A percentile compares a stretch with the other conserved stretches of the same genome.
Conservation (phyloP, 441 rosid genomes). For the Erodium moschatum region DNA sequence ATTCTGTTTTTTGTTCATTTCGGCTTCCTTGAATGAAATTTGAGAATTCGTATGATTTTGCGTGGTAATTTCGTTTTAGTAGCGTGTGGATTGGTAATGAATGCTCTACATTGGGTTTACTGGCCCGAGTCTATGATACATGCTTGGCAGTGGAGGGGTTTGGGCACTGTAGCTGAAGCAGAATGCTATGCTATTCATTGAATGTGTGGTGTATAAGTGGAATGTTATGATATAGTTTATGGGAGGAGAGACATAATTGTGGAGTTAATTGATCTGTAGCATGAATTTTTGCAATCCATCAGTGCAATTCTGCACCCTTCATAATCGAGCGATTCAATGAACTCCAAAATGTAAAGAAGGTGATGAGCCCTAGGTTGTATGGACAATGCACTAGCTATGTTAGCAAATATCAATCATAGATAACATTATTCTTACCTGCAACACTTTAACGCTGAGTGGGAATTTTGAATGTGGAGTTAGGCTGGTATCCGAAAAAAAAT, state of each 20-base stretch:
- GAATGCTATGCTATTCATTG: too few relatives aligned
- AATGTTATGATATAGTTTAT: neutral
- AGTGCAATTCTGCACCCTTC: neutral
- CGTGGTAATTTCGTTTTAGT: neutral
- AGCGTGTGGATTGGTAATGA: neutral
- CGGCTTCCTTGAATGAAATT: constrained; percentile 9
- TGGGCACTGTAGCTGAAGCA: too few relatives aligned
- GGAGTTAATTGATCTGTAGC: neutral
- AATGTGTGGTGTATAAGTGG: too few relatives aligned
- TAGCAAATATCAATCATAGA: neutral
- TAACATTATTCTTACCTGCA: neutral
- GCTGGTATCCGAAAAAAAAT: neutral
- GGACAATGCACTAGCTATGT: neutral
- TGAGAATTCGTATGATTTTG: neutral
- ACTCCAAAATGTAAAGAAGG: neutral
- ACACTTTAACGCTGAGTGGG: neutral
- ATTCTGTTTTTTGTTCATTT: neutral
- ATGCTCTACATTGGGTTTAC: neutral
- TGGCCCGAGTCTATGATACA: neutral
- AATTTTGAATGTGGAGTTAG: neutral
- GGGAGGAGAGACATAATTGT: neutral
- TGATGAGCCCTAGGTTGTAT: neutral
- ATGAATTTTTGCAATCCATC: neutral
- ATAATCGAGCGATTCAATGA: neutral
- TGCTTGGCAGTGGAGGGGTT: neutral